Base-by-base conservation (phyloP, 2,329 filamentous ascomycete species). In the Aspergillus oerlinghausenensis region DNA sequence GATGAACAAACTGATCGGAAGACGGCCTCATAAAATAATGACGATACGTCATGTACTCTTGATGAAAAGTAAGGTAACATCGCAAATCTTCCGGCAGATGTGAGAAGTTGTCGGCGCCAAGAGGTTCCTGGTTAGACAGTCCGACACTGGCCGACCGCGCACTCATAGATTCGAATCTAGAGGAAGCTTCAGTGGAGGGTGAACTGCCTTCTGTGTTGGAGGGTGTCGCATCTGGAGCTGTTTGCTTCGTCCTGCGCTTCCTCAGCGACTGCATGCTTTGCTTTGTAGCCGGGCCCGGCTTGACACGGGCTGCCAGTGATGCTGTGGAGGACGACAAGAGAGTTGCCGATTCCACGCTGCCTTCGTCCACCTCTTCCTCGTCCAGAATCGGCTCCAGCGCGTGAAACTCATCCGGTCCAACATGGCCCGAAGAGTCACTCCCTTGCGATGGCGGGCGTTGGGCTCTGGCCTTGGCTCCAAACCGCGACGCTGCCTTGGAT, bases 11-110 rank as follows among this genome's bases (percentile, higher is more conserved):
- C 59, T 87, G 80, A 49, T 85, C 82, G 10, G 82, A 79, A 67
- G 93, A 87, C 63, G 82, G 81, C 60, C 88, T 86, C 63, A 95
- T 78, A 52, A 88, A 88, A 70, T 96, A 97, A 73, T 96, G 92
- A 62, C 90, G 87, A 68, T 88, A 81, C 0, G 86, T 90, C 58
- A 97, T 83, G 64, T 92, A 85, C 50, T 91, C 85, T 63, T 82
- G 82, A 67, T 89, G 92, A 73, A 92, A 96, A 40, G 84, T 80
- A 19, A 97, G 79, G 70, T 94, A 92, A 67, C 86, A 89, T 57
- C 88, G 87, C 49, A 95, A 73, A 65, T 96, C 90, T 9, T 82
- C 78, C 1, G 87, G 80, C 7, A 75, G 58, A 29, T 66, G 65
- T 17, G 65, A 59, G 23, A 62, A 65, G 48, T 63, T 69, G 28